These are phyloP conservation scores for Coniochaeta sp. DNA, from an alignment of 2,329 filamentous ascomycete species.

Conservation along the genomic window DNA sequence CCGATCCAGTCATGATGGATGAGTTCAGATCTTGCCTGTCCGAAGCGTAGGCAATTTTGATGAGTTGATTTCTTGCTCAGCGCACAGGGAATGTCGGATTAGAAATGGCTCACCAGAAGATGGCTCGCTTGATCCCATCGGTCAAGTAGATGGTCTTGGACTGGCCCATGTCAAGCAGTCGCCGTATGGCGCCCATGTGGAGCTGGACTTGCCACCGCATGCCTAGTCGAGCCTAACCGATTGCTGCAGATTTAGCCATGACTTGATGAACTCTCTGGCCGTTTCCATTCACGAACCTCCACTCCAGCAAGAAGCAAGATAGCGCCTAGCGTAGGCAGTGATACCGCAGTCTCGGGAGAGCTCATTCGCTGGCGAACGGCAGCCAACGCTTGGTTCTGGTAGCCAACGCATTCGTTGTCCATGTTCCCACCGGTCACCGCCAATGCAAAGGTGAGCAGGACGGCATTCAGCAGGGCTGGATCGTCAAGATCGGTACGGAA, in stretches of 20 bases:
- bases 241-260: slow-evolving; percentile 2
- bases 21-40: slow-evolving; percentile 36
- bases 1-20: slow-evolving; percentile 28
- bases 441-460: slow-evolving; percentile 29
- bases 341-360: slow-evolving; percentile 15
- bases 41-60: background rate
- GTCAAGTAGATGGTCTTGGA: slow-evolving; percentile 20
- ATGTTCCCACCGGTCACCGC: slow-evolving; percentile 15
- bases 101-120: slow-evolving; percentile 27
- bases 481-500: slow-evolving; percentile 24
- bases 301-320: slow-evolving; percentile 33
- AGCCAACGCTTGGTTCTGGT: slow-evolving; percentile 23
- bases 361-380: slow-evolving; percentile 25
- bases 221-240: slow-evolving; percentile 25
- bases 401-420: slow-evolving; percentile 24
- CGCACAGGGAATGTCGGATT: background rate
- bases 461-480: slow-evolving; percentile 27
- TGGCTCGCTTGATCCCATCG: slow-evolving; percentile 33
- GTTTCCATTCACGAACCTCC: slow-evolving; percentile 24
- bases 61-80: background rate
- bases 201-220: slow-evolving; percentile 28
- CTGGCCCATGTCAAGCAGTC: slow-evolving; percentile 24
- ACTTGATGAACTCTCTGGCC: background rate
- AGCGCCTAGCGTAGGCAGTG: slow-evolving; percentile 29
- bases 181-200: slow-evolving; percentile 30